Conservation (phyloP, 129 eudicot species). For the Pulicaria dysenterica region DNA sequence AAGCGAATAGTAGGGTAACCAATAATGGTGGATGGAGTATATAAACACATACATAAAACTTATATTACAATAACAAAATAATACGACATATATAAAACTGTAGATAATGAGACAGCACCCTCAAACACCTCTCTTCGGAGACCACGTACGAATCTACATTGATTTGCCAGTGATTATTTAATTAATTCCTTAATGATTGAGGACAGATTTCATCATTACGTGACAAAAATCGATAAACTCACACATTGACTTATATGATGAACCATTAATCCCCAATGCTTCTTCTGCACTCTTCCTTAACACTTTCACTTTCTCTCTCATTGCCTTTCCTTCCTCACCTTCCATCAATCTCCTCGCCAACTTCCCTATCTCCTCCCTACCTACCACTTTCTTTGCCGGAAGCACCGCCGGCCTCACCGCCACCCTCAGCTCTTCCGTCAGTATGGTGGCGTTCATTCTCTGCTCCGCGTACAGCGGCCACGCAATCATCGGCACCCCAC, state of each 20-base stretch:
- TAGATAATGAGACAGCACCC: too few species aligned
- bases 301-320: constrained; percentile 37
- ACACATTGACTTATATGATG: constrained; percentile 43
- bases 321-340: constrained; percentile 36
- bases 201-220: constrained; percentile 9
- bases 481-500: constrained; percentile 56
- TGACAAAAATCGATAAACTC: constrained; percentile 27
- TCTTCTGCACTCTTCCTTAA: constrained; percentile 35
- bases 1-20: too few species aligned
- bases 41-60: too few species aligned
- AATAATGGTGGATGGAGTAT: too few species aligned
- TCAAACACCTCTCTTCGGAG: too few species aligned
- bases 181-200: too few species aligned
- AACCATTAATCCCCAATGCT: constrained; percentile 38
- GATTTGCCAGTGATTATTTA: too few species aligned
- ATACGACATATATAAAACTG: too few species aligned
- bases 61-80: too few species aligned
- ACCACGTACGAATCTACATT: too few species aligned
- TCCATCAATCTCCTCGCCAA: constrained; percentile 51
- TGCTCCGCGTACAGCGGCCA: constrained; percentile 69
- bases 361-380: constrained; percentile 46
- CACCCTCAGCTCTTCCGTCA: constrained; percentile 43
- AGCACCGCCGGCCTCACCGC: constrained; percentile 42
- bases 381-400: constrained; percentile 35
- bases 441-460: constrained; percentile 39